These are phyloP conservation scores for Fusarium pseudograminearum DNA, from an alignment of 2,329 filamentous ascomycete species.

Conservation along the genomic window DNA sequence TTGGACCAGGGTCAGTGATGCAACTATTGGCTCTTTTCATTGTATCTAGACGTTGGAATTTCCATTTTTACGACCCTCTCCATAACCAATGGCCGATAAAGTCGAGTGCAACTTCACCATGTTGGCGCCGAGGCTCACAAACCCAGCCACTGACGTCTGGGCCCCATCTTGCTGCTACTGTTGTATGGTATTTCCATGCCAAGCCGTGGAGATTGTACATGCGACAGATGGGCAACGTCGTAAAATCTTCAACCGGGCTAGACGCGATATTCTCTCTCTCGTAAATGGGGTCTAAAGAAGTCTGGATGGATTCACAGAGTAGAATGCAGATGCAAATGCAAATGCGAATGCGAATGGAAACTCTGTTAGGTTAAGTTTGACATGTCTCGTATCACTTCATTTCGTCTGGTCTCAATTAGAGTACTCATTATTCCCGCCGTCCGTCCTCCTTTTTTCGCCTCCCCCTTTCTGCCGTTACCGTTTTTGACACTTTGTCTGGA, in stretches of 20 bases:
- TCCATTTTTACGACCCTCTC: conserved; percentile 9
- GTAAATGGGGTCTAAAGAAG: not conserved
- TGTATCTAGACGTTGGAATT: not conserved
- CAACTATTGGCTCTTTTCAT: conserved; percentile 13
- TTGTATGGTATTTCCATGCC: conserved; percentile 4
- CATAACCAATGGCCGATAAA: conserved; percentile 29
- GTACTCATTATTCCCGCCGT: not conserved
- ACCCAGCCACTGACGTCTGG: conserved; percentile 39
- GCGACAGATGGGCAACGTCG: conserved; percentile 3
- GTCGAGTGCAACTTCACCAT: not conserved
- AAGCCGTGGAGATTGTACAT: conserved; percentile 17
- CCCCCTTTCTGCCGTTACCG: conserved; percentile 15
- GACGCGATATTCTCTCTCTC: not conserved
- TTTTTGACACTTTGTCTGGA: not conserved
- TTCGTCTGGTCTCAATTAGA: not conserved
- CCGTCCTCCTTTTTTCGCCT: conserved; percentile 15
- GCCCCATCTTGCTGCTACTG: conserved; percentile 1
- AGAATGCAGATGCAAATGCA: conserved; percentile 10
- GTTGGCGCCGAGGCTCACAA: conserved; percentile 18
- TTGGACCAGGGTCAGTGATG: conserved; percentile 19
- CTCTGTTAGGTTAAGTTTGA: conserved; percentile 6
- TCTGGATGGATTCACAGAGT: conserved; percentile 4
- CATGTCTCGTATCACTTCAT: conserved; percentile 14
- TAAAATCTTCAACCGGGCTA: conserved; percentile 5
- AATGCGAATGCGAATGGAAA: conserved; percentile 19